phyloP scores from a whole-genome alignment of 148 eudicot genomes.

The Drosera capensis region DNA sequence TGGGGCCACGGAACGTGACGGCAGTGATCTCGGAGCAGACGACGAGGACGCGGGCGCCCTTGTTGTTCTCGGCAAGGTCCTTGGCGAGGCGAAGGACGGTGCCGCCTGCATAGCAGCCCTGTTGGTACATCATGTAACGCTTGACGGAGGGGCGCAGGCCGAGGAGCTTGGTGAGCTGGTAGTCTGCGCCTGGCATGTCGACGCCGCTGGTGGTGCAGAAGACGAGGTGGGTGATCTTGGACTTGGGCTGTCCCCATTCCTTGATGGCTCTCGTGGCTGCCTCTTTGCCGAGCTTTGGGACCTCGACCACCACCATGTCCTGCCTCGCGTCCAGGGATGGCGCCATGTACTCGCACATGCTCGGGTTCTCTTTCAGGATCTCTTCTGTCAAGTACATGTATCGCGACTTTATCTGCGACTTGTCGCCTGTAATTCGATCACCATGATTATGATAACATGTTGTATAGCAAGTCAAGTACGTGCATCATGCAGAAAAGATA shows the following conservation, averaged over 20 bases:
- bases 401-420: not conserved
- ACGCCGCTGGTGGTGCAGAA: not conserved
- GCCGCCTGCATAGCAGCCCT: not conserved
- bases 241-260: not conserved
- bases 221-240: slow-evolving; percentile 1
- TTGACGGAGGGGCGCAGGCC: not conserved
- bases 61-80: slow-evolving; percentile 2
- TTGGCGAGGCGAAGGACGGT: not conserved
- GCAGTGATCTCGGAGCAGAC: slow-evolving; percentile 2
- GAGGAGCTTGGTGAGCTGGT: slow-evolving; percentile 2
- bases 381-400: not conserved
- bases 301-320: not conserved
- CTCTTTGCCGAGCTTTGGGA: slow-evolving; percentile 2
- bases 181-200: not conserved
- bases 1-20: not conserved
- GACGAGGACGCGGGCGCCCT: slow-evolving; percentile 1
- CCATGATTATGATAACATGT: not conserved
- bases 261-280: not conserved
- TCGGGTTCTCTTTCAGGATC: not conserved
- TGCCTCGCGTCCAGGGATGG: slow-evolving; percentile 1
- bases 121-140: not conserved
- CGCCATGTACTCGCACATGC: not conserved
- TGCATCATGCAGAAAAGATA: not conserved
- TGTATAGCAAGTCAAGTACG: not conserved
- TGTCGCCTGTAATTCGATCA: not conserved